These are phyloP conservation scores for Geoglossum cookeanum DNA, from an alignment of 2,329 filamentous ascomycete genomes.

Conservation along the genomic window DNA sequence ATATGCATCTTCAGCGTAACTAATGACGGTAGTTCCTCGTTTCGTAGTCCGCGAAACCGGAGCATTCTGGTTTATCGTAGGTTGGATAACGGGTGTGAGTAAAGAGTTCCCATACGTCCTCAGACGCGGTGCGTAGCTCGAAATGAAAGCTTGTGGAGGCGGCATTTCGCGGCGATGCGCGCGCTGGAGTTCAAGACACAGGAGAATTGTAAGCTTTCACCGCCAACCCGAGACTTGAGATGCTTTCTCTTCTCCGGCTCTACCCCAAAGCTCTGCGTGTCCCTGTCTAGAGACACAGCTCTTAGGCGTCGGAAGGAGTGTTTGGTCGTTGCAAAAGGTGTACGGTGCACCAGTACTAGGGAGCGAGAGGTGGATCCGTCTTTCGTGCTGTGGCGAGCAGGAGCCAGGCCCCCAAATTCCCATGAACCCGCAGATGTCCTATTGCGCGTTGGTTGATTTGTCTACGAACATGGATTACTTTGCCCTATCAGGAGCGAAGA, in stretches of 20 bases:
- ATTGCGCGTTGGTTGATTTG: too few relatives aligned
- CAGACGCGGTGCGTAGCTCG: slow-evolving; percentile 77
- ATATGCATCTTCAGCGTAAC: slow-evolving; percentile 92
- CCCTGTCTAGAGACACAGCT: background rate
- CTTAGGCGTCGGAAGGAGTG: background rate
- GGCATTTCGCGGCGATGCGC: slow-evolving; percentile 19
- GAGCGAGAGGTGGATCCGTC: background rate
- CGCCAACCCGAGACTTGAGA: background rate
- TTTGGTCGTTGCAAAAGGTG: background rate
- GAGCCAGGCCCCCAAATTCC: too few relatives aligned
- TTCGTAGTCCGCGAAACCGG: slow-evolving; percentile 75
- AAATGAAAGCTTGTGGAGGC: slow-evolving; percentile 71
- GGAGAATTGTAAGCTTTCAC: background rate
- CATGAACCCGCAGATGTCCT: too few relatives aligned
- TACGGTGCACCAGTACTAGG: background rate
- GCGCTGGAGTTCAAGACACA: background rate
- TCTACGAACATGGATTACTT: background rate
- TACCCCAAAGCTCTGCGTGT: background rate
- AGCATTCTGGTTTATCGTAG: slow-evolving; percentile 42
- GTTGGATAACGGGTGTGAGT: slow-evolving; percentile 63
- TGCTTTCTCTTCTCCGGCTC: background rate
- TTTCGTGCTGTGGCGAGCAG: background rate
- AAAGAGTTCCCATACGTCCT: slow-evolving; percentile 84
- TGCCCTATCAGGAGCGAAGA: background rate
- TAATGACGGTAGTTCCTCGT: slow-evolving; percentile 87